phyloP scores from a whole-genome alignment of 305 asterid species.

The Solanum hybrid region DNA sequence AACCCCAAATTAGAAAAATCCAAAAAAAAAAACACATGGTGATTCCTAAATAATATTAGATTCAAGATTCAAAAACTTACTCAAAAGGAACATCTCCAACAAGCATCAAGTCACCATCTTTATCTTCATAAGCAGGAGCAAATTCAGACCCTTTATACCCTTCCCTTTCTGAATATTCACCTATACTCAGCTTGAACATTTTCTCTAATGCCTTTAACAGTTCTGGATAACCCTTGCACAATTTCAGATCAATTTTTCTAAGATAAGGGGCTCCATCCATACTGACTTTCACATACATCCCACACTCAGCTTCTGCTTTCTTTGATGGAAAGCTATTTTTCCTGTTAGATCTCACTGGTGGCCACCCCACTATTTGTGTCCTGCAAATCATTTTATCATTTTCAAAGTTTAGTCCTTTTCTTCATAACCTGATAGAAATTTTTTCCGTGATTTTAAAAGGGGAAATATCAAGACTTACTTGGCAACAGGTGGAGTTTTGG shows the following conservation, averaged over 20 bases:
- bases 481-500: slow-evolving; percentile 38
- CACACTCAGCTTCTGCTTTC: slow-evolving; percentile 23
- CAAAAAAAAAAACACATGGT: neutral
- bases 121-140: slow-evolving; percentile 68
- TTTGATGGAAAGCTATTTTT: slow-evolving; percentile 33
- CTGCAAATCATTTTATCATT: slow-evolving; percentile 14
- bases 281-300: slow-evolving; percentile 59
- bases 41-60: neutral
- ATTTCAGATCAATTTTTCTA: slow-evolving; percentile 50
- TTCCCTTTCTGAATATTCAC: slow-evolving; percentile 66
- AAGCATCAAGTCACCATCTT: slow-evolving; percentile 72
- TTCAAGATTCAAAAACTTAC: slow-evolving; percentile 25
- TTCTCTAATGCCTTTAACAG: slow-evolving; percentile 43
- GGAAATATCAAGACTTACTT: slow-evolving; percentile 32
- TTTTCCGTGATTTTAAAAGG: neutral
- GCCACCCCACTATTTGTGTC: slow-evolving; percentile 69
- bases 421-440: neutral
- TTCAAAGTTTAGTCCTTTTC: neutral
- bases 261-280: slow-evolving; percentile 71
- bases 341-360: slow-evolving; percentile 62
- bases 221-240: slow-evolving; percentile 34
- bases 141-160: slow-evolving; percentile 65
- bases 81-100: slow-evolving; percentile 71
- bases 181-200: slow-evolving; percentile 63
- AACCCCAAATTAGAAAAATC: neutral